Conservation (phyloP, 768 basidiomycete genomes). For the Hygrocybe punicea region DNA sequence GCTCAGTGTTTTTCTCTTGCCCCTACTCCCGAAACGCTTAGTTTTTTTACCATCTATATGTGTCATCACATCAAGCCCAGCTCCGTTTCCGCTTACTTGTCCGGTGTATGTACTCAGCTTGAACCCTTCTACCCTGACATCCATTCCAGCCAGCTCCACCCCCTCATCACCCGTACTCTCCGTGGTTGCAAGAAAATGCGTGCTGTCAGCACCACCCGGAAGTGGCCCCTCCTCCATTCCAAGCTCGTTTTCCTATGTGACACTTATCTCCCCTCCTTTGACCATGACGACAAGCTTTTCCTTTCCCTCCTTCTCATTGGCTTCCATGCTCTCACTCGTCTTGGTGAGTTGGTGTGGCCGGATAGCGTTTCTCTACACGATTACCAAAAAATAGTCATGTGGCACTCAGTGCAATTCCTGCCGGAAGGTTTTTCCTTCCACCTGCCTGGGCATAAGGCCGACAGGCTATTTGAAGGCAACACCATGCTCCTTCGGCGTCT, state of each 20-base stretch:
- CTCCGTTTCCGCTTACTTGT: too few relatives aligned
- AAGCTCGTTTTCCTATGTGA: constrained; percentile 3
- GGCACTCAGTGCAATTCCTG: too few relatives aligned
- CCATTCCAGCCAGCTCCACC: background rate
- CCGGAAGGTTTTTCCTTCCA: too few relatives aligned
- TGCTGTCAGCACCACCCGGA: background rate
- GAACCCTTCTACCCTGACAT: too few relatives aligned
- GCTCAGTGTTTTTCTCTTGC: too few relatives aligned
- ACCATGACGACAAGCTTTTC: constrained; percentile 23
- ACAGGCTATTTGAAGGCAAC: too few relatives aligned
- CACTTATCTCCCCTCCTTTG: background rate
- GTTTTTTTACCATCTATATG: too few relatives aligned
- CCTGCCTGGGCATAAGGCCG: too few relatives aligned
- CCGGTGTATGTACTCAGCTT: too few relatives aligned
- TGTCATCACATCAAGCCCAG: too few relatives aligned
- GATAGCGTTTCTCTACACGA: background rate
- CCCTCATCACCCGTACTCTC: constrained; percentile 11
- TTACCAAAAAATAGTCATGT: background rate
- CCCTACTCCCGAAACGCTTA: too few relatives aligned
- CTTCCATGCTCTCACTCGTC: constrained; percentile 10
- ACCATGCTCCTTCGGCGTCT: too few relatives aligned
- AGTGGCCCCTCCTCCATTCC: constrained; percentile 9
- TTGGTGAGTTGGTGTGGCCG: background rate
- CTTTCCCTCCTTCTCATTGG: constrained; percentile 10
- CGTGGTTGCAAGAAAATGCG: constrained; percentile 6